A percentile compares a stretch with the other conserved stretches of the same genome.
These are phyloP conservation scores for Myxozyma neotropica DNA, from an alignment of 805 yeast species.

Conservation along the genomic window DNA sequence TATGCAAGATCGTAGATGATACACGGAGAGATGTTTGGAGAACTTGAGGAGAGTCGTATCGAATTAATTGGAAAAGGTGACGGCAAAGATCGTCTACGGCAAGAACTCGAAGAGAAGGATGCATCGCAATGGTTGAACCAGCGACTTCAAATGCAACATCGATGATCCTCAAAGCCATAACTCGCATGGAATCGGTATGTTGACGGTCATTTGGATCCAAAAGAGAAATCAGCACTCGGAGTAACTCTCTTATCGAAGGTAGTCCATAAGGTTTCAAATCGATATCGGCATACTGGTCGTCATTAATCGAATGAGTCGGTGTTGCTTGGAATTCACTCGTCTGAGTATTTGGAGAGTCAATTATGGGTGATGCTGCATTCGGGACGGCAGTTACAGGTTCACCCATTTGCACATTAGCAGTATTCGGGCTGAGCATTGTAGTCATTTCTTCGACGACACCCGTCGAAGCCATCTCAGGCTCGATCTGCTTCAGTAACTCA, in stretches of 20 bases:
- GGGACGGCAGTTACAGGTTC: conserved; percentile 46
- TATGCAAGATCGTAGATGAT: conserved; percentile 69
- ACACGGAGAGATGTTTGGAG: conserved; percentile 75
- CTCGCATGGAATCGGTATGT: conserved; percentile 84
- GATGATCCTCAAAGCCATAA: conserved; percentile 75
- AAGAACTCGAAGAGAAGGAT: conserved; percentile 65
- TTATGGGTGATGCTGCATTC: conserved; percentile 13
- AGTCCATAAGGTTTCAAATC: conserved; percentile 59
- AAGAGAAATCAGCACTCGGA: conserved; percentile 74
- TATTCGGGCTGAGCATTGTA: conserved; percentile 49
- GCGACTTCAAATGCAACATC: conserved; percentile 80
- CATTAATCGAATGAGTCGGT: conserved; percentile 14
- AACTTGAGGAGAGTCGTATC: conserved; percentile 70
- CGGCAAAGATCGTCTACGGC: conserved; percentile 84
- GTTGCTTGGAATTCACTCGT: conserved; percentile 20
- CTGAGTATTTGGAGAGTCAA: conserved; percentile 23
- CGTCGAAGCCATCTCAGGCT: conserved; percentile 48
- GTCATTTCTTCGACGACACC: conserved; percentile 36
- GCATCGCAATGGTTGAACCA: conserved; percentile 63
- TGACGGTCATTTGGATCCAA: conserved; percentile 82
- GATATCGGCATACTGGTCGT: conserved; percentile 25
- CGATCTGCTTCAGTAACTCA: conserved; percentile 57
- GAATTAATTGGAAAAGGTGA: conserved; percentile 76
- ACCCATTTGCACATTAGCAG: conserved; percentile 54
- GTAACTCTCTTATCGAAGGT: conserved; percentile 72